Percentiles rank a stretch among this genome's conserved stretches.
These are phyloP conservation scores for Domatiomyces globalis DNA, from an alignment of 2,329 filamentous ascomycete genomes.

Conservation along the genomic window DNA sequence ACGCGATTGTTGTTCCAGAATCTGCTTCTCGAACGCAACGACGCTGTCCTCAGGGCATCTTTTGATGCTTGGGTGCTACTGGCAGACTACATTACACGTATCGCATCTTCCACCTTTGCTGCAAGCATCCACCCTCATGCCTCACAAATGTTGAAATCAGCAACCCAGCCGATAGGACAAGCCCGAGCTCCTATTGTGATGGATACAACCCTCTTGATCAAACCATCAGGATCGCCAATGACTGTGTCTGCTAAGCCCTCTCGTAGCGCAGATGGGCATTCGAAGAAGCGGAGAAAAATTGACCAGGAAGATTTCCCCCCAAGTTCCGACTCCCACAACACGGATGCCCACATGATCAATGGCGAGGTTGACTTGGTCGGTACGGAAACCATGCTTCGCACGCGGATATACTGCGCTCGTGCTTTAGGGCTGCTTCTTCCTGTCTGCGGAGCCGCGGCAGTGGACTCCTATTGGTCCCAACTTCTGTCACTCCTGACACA, in stretches of 20 bases:
- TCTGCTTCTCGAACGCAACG: constrained; percentile 80
- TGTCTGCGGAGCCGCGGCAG: constrained; percentile 47
- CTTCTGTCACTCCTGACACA: constrained; percentile 56
- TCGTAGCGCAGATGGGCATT: constrained; percentile 30
- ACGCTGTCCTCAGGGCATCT: constrained; percentile 66
- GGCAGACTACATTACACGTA: constrained; percentile 34
- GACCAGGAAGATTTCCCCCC: constrained; percentile 51
- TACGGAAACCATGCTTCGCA: constrained; percentile 73
- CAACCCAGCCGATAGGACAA: constrained; percentile 82
- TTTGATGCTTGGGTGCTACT: constrained; percentile 70
- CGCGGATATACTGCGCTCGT: constrained; percentile 70
- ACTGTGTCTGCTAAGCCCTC: constrained; percentile 25
- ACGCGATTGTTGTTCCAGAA: constrained; percentile 89
- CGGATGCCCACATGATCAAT: constrained; percentile 95
- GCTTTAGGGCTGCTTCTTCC: constrained; percentile 78
- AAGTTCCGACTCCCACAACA: constrained; percentile 63
- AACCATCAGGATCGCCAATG: constrained; percentile 80
- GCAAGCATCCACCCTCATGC: constrained; percentile 42
- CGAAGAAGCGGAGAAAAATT: constrained; percentile 56
- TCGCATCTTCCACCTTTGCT: constrained; percentile 55
- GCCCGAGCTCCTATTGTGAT: constrained; percentile 82
- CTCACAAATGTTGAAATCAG: constrained; percentile 66
- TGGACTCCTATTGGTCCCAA: constrained; percentile 45
- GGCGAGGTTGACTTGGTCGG: constrained; percentile 93
- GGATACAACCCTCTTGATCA: constrained; percentile 78